Percentiles rank a stretch among this genome's conserved stretches.
Conservation (phyloP, 805 yeast species). For the Saccharomycopsis sp. region DNA sequence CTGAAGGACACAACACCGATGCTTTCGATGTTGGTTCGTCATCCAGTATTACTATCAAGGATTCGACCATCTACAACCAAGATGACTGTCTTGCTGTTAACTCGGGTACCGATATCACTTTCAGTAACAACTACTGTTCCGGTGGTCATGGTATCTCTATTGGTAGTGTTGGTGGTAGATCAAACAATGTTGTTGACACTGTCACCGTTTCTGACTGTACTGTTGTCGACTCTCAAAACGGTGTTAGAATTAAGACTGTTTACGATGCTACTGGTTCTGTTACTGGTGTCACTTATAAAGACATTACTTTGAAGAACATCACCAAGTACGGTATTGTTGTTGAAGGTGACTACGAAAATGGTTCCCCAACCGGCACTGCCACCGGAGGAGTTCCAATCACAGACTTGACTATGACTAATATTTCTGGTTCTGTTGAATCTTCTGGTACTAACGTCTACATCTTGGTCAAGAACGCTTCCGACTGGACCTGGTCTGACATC, state of each 20-base stretch:
- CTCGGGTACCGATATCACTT: conserved; percentile 20
- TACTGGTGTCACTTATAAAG: conserved; percentile 15
- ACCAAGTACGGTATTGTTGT: conserved; percentile 20
- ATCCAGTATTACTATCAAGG: conserved; percentile 13
- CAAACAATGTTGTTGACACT: conserved; percentile 15
- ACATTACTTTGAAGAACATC: conserved; percentile 12
- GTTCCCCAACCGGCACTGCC: conserved; percentile 20
- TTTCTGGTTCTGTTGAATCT: conserved; percentile 19
- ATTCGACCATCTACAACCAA: conserved; percentile 19
- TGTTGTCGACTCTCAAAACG: conserved; percentile 19
- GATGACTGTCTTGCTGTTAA: conserved; percentile 24
- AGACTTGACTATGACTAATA: conserved; percentile 13
- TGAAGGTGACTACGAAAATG: conserved; percentile 21
- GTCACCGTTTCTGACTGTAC: conserved; percentile 12
- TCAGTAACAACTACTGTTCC: conserved; percentile 20
- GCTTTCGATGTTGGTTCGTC: conserved; percentile 21
- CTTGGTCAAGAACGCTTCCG: conserved; percentile 20
- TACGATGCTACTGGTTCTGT: conserved; percentile 22
- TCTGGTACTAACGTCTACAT: conserved; percentile 18
- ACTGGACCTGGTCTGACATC: conserved; percentile 16
- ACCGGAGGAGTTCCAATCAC: conserved; percentile 22
- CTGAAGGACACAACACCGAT: conserved; percentile 22
- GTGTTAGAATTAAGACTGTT: conserved; percentile 21
- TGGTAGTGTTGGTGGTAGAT: conserved; percentile 23
- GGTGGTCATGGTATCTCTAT: conserved; percentile 24